phyloP scores from a whole-genome alignment of 2,329 filamentous ascomycete species.

The Microcyclospora pomicola region DNA sequence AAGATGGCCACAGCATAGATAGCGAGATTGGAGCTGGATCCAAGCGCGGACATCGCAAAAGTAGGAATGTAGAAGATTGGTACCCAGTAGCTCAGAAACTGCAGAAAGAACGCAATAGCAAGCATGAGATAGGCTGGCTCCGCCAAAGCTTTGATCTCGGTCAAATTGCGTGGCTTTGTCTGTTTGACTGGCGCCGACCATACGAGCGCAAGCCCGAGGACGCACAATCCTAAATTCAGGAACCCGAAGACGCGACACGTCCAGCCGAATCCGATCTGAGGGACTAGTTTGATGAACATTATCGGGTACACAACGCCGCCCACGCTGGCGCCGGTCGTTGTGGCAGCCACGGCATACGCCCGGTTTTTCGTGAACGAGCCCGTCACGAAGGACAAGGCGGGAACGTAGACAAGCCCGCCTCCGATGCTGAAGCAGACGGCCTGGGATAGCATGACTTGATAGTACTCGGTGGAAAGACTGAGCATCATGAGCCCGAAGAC shows the following conservation, averaged over 20 bases:
- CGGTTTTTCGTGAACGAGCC: conserved; percentile 45
- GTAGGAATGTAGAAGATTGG: conserved; percentile 31
- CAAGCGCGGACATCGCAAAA: conserved; percentile 23
- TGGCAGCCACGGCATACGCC: conserved; percentile 46
- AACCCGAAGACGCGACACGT: conserved; percentile 48
- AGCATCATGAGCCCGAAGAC: conserved; percentile 21
- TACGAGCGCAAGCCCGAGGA: conserved; percentile 22
- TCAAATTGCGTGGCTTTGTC: conserved; percentile 20
- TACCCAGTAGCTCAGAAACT: conserved; percentile 21
- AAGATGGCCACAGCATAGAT: conserved; percentile 43
- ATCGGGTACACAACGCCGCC: conserved; percentile 48
- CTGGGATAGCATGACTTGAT: conserved; percentile 35
- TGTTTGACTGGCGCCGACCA: conserved; percentile 20
- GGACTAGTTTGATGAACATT: conserved; percentile 38
- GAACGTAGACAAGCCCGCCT: conserved; percentile 26
- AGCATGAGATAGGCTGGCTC: conserved; percentile 28
- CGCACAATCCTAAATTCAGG: conserved; percentile 39
- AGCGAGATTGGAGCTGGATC: conserved; percentile 34
- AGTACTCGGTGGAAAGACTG: conserved; percentile 28
- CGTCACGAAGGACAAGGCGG: conserved; percentile 23
- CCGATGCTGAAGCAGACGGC: conserved; percentile 24
- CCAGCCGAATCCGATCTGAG: conserved; percentile 47
- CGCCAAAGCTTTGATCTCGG: conserved; percentile 27
- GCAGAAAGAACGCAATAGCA: conserved; percentile 16
- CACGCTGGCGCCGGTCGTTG: conserved; percentile 44